These are phyloP conservation scores for Cercis canadensis DNA, from an alignment of 306 rosid genomes.

Conservation along the genomic window DNA sequence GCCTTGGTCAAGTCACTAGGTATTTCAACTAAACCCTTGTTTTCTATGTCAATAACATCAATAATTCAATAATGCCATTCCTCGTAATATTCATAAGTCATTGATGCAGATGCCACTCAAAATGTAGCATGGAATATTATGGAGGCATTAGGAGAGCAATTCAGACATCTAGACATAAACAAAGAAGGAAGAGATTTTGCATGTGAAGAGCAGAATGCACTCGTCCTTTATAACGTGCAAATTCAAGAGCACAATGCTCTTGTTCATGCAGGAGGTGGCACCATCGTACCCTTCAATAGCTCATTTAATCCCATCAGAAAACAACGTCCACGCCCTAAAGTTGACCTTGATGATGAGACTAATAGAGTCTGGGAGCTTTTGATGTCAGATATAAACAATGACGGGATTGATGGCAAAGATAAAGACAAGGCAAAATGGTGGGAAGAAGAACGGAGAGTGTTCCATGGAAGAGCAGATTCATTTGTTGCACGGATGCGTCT, in stretches of 20 bases:
- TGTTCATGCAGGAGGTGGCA: constrained; percentile 55
- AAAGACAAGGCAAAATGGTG: constrained; percentile 90
- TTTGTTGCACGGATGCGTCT: constrained; percentile 98
- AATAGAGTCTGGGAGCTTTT: constrained; percentile 94
- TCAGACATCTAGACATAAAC: constrained; percentile 63
- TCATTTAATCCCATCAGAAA: constrained; percentile 66
- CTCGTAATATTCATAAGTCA: constrained; percentile 21
- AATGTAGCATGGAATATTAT: constrained; percentile 37
- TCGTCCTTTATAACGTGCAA: constrained; percentile 56
- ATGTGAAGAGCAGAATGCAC: constrained; percentile 51
- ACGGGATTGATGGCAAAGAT: constrained; percentile 91
- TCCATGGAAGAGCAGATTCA: constrained; percentile 91
- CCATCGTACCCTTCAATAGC: constrained; percentile 65
- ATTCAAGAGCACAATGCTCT: constrained; percentile 51
- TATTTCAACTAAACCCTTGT: constrained; percentile 38
- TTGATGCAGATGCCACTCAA: constrained; percentile 53
- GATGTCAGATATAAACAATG: constrained; percentile 78
- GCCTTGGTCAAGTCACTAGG: constrained; percentile 55
- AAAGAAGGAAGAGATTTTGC: constrained; percentile 51
- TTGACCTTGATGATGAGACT: constrained; percentile 92
- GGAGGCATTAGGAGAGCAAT: constrained; percentile 58
- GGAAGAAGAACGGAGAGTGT: constrained; percentile 95
- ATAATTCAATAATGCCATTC: constrained; percentile 13
- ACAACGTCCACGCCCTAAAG: constrained; percentile 81
- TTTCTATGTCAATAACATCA: constrained; percentile 20